These are phyloP conservation scores for Stevia rebaudiana DNA, from an alignment of 140 eudicot species.

Conservation along the genomic window DNA sequence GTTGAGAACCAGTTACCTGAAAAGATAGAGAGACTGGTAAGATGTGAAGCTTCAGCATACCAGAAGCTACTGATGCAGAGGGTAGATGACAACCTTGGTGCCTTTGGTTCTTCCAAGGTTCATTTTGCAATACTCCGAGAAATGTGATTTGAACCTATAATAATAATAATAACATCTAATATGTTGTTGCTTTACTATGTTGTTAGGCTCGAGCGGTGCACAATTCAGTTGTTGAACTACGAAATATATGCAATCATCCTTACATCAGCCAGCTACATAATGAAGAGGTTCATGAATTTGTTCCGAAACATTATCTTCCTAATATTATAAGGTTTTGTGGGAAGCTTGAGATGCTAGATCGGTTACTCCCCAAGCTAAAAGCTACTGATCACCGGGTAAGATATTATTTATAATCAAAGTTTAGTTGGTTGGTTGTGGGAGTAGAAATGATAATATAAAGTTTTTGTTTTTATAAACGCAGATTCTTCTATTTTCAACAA, in stretches of 20 bases:
- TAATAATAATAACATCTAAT: no score
- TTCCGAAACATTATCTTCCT: constrained; percentile 92
- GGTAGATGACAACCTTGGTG: constrained; percentile 94
- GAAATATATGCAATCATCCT: constrained; percentile 98
- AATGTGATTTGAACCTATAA: not conserved
- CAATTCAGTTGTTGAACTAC: constrained; percentile 93
- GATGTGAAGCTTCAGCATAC: constrained; percentile 97
- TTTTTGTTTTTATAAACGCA: constrained; percentile 30
- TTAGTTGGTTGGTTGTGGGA: constrained; percentile 12
- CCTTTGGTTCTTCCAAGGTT: constrained; percentile 86
- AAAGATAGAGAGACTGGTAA: constrained; percentile 93
- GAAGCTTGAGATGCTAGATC: constrained; percentile 98
- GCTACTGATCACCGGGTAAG: constrained; percentile 99
- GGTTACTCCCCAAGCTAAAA: constrained; percentile 86
- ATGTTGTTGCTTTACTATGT: no score
- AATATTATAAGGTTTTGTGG: constrained; percentile 88
- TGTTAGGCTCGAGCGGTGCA: constrained; percentile 84
- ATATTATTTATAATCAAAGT: no score
- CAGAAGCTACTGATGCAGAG: constrained; percentile 94
- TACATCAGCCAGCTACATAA: constrained; percentile 97
- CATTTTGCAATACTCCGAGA: constrained; percentile 21
- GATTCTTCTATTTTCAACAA: constrained; percentile 97
- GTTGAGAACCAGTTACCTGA: constrained; percentile 89
- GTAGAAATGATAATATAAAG: not conserved
- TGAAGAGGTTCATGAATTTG: constrained; percentile 82